phyloP scores from a whole-genome alignment of 2,329 filamentous ascomycete genomes.

The Cercospora sp. region DNA sequence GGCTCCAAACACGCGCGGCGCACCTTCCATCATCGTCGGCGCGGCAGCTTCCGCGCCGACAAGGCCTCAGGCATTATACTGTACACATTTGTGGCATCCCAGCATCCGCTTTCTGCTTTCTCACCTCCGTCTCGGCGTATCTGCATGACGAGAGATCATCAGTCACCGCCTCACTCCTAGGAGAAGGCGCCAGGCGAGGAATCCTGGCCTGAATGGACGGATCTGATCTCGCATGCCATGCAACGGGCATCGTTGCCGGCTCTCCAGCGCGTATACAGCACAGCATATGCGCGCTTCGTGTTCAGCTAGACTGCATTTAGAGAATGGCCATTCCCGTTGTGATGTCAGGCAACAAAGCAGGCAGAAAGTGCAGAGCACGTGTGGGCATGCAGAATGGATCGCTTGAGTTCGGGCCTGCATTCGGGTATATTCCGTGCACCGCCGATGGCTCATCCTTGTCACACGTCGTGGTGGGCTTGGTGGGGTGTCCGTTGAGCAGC shows the following conservation, averaged over 20 bases:
- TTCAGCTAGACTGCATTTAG: slow-evolving; percentile 2
- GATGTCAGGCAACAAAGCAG: not conserved
- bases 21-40: slow-evolving; percentile 5
- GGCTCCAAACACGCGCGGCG: slow-evolving; percentile 9
- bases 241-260: not conserved
- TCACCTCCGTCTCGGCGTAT: not conserved
- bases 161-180: not conserved
- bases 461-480: not conserved
- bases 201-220: not conserved
- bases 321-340: slow-evolving; percentile 8
- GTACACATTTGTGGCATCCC: not conserved
- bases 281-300: not conserved
- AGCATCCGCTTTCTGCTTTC: not conserved
- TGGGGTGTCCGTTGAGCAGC: slow-evolving; percentile 6
- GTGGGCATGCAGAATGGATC: not conserved
- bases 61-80: not conserved
- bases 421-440: slow-evolving; percentile 1
- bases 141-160: slow-evolving; percentile 2
- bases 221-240: not conserved
- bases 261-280: not conserved
- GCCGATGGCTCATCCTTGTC: slow-evolving; percentile 9
- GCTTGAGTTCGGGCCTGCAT: slow-evolving; percentile 1
- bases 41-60: not conserved
- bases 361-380: slow-evolving; percentile 1
- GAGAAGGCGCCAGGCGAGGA: not conserved